These are phyloP conservation scores for Mucor velutinosus DNA, from an alignment of 371 early-diverging fungal species.

Conservation along the genomic window DNA sequence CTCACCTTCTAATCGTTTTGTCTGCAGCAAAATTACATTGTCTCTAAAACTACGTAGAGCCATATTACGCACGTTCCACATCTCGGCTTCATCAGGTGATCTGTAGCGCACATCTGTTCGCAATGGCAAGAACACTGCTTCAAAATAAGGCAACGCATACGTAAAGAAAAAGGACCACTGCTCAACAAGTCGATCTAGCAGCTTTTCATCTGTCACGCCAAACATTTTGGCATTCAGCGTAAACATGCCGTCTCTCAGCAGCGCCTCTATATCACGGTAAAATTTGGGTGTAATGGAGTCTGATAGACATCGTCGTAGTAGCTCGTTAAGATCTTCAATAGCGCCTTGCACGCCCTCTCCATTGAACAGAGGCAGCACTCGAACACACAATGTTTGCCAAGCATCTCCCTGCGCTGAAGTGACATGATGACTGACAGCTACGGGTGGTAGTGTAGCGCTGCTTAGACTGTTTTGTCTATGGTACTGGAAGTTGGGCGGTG, in stretches of 20 bases:
- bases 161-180: constrained; percentile 88
- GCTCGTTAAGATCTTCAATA: constrained; percentile 84
- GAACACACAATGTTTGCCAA: constrained; percentile 76
- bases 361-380: constrained; percentile 83
- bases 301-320: constrained; percentile 66
- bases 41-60: constrained; percentile 73
- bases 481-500: constrained; percentile 15
- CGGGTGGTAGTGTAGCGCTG: constrained; percentile 15
- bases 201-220: constrained; percentile 71
- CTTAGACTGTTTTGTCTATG: constrained; percentile 45
- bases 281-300: constrained; percentile 54
- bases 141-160: constrained; percentile 83
- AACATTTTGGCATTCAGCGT: constrained; percentile 73
- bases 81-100: constrained; percentile 45
- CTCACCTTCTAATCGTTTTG: constrained; percentile 70
- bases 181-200: constrained; percentile 74
- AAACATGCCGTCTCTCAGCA: constrained; percentile 73
- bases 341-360: constrained; percentile 82
- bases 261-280: constrained; percentile 60
- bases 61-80: constrained; percentile 67
- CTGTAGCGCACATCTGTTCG: constrained; percentile 54
- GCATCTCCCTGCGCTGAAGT: constrained; percentile 49
- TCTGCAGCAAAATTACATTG: constrained; percentile 68
- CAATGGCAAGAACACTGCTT: constrained; percentile 85
- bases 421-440: neutral